Base-by-base conservation (phyloP, 1,139 yeast genomes). In the Kodamaea arcana region DNA sequence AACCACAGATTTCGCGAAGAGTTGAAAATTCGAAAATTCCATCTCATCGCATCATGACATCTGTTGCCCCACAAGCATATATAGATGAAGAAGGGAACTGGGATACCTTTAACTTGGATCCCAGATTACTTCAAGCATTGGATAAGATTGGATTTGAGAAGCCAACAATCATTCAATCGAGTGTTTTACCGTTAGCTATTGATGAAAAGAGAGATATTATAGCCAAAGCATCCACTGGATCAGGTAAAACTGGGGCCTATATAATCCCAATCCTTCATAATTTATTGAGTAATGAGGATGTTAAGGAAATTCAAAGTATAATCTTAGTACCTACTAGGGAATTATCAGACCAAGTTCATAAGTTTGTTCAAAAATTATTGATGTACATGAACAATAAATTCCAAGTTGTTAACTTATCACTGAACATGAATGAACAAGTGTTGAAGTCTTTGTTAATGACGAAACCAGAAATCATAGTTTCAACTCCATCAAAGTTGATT, bases 181-280 rank as follows among this genome's bases (percentile, higher is more conserved):
- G 80, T 57, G 87, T 95, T n/a, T 86, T 92, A 40, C 96, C 95
- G 22, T 65, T 92, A 36, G 96, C 97, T 1, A 62, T 92, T 36
- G 85, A 86, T 47, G 94, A 85, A 47, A 83, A 81, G 51, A 78
- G 88, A 60, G 95, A 87, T 54, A 81, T 87, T 44, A 82, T 87
- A 25, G 95, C 95, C 21, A 78, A 84, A 50, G 95, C 96, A 13
- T 78, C 84, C 26, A 87, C 96, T 2, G 96, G 96, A 6, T 83
- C 94, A 3, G 96, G 96, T 45, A 87, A 87, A 56, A 87, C 96
- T 0, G 83, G 83, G 15, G 94, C 95, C 1, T 87, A 86, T 54
- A 59, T 80, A 43, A 72, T 87, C 31, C 96, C 96, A 4, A 80
- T 87, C 13, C 59, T 87, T 25, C 88, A 87, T 52, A 70, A 73